Percentiles rank a stretch among this genome's conserved stretches.
These are phyloP conservation scores for Termitomyces sp. DNA, from an alignment of 768 basidiomycete species.

Conservation along the genomic window DNA sequence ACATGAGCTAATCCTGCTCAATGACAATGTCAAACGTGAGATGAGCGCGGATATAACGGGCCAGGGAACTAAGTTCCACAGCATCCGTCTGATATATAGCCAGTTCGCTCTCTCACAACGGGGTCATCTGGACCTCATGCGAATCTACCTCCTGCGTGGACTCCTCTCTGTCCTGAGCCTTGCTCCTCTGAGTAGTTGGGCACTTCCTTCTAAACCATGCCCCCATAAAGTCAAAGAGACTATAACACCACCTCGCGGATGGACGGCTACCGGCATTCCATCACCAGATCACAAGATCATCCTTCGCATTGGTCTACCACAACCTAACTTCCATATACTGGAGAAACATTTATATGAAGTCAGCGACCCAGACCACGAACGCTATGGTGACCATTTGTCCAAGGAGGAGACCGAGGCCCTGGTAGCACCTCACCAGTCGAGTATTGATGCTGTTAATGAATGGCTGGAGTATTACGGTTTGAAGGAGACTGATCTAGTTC, in stretches of 20 bases:
- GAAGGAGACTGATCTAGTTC: conserved; percentile 36
- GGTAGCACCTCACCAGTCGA: conserved; percentile 52
- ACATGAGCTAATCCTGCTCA: background rate
- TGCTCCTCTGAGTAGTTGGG: conserved; percentile 6
- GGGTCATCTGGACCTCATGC: conserved; percentile 3
- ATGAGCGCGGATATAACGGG: background rate
- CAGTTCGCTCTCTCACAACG: background rate
- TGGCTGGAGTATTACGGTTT: conserved; percentile 62
- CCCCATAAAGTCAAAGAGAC: conserved; percentile 17
- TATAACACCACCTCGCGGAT: conserved; percentile 36
- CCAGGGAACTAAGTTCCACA: background rate
- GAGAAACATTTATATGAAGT: conserved; percentile 52
- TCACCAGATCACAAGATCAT: conserved; percentile 40
- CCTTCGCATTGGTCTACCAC: conserved; percentile 55
- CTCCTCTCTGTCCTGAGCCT: conserved; percentile 7
- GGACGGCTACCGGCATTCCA: conserved; percentile 38
- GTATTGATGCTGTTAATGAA: conserved; percentile 46
- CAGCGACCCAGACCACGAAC: conserved; percentile 50
- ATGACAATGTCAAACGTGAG: no score
- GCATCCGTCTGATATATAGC: conserved; percentile 3
- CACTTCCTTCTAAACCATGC: conserved; percentile 1
- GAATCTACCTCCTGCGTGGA: conserved; percentile 4
- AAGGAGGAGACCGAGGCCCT: conserved; percentile 62
- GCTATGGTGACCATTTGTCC: conserved; percentile 54
- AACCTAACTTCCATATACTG: conserved; percentile 42